Percentiles rank a stretch among this genome's conserved stretches.
These are phyloP conservation scores for Helianthus tuberosus DNA, from an alignment of 129 eudicot genomes.

Conservation along the genomic window DNA sequence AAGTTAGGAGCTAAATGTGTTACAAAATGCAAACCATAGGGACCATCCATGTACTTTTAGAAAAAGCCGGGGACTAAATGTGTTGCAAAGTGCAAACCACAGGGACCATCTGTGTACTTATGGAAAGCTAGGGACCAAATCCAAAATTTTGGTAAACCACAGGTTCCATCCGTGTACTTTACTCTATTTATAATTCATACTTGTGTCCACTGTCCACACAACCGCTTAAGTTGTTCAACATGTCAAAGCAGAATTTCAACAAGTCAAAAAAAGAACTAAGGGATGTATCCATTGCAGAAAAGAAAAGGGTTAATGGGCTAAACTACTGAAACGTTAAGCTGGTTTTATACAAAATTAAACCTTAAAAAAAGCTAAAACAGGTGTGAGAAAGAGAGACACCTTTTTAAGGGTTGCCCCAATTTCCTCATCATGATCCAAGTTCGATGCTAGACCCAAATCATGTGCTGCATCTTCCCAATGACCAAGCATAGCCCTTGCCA, in stretches of 20 bases:
- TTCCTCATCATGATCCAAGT: conserved; percentile 80
- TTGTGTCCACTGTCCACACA: neutral
- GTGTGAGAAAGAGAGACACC: conserved; percentile 33
- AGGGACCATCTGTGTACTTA: too few species aligned
- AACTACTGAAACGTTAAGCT: neutral
- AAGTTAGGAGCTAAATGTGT: too few species aligned
- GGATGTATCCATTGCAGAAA: too few species aligned
- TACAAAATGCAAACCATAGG: too few species aligned
- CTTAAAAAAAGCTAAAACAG: neutral
- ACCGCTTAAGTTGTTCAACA: neutral
- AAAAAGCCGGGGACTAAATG: too few species aligned
- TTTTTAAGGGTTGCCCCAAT: conserved; percentile 53
- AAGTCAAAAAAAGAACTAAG: neutral
- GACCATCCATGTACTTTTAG: too few species aligned
- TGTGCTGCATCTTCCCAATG: conserved; percentile 85
- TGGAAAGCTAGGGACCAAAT: too few species aligned
- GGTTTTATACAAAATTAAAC: neutral
- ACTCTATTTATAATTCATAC: too few species aligned
- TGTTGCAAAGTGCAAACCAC: too few species aligned
- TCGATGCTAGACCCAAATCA: conserved; percentile 80
- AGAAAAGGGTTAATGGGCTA: neutral
- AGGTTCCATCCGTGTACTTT: too few species aligned
- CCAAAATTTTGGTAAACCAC: too few species aligned
- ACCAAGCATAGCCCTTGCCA: conserved; percentile 87
- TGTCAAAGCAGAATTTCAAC: neutral